Percentiles rank a stretch among this genome's conserved stretches.
Evolutionary conservation across 306 rosid species (phyloP).

Genomic region (Medicago lupulina): DNA sequence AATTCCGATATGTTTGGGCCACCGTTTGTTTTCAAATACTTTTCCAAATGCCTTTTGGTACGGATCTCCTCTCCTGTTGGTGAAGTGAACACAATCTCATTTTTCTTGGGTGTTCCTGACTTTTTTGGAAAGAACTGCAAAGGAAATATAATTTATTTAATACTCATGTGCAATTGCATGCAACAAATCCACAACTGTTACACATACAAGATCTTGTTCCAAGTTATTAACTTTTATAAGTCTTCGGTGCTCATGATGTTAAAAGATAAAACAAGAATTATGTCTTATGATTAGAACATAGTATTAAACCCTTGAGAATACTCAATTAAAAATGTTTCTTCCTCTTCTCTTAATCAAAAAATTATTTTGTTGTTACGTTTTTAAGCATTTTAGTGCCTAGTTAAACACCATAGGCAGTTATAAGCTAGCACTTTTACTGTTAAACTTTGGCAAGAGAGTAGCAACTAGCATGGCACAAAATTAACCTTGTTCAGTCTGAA

Average conservation of each 20-base stretch:
- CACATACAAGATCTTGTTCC: slow-evolving; percentile 29
- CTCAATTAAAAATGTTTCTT: slow-evolving; percentile 4
- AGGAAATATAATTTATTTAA: slow-evolving; percentile 39
- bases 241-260: slow-evolving; percentile 24
- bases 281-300: not conserved
- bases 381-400: slow-evolving; percentile 34
- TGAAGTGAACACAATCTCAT: slow-evolving; percentile 79
- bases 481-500: slow-evolving; percentile 52
- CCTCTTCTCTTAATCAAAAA: slow-evolving; percentile 2
- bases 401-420: slow-evolving; percentile 35
- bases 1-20: slow-evolving; percentile 80
- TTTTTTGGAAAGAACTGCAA: slow-evolving; percentile 84
- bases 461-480: slow-evolving; percentile 43
- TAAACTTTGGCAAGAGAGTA: slow-evolving; percentile 36
- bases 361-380: not conserved
- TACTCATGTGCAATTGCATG: slow-evolving; percentile 26
- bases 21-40: slow-evolving; percentile 88
- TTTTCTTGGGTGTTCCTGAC: slow-evolving; percentile 86
- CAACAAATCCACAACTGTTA: slow-evolving; percentile 21
- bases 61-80: slow-evolving; percentile 94
- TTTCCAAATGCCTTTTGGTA: slow-evolving; percentile 80
- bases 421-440: slow-evolving; percentile 42
- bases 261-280: slow-evolving; percentile 12
- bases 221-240: slow-evolving; percentile 24
- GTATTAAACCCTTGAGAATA: slow-evolving; percentile 18